These are phyloP conservation scores for Pichia sp. DNA, from an alignment of 1,139 yeast species.

Conservation along the genomic window DNA sequence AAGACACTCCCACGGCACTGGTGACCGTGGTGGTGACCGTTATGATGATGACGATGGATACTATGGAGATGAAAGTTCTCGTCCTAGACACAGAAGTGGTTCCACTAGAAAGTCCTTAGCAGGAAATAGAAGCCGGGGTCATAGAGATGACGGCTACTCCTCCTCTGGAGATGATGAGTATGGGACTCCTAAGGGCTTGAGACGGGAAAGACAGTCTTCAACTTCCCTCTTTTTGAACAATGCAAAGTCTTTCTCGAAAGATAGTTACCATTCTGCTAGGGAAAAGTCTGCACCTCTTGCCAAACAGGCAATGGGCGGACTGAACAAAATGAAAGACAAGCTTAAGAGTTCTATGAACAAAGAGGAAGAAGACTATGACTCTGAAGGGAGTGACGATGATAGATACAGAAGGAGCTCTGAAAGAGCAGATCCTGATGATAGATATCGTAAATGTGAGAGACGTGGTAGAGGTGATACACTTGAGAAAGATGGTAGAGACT, in stretches of 20 bases:
- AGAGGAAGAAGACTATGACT: conserved; percentile 6
- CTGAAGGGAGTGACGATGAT: conserved; percentile 9
- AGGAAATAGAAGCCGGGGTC: neutral
- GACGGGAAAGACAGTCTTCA: neutral
- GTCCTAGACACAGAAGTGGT: neutral
- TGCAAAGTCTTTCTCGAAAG: conserved; percentile 15
- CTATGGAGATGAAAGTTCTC: neutral
- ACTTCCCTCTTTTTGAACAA: conserved; percentile 13
- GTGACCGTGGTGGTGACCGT: neutral
- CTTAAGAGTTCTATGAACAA: conserved; percentile 7
- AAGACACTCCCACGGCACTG: neutral
- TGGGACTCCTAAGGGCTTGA: neutral
- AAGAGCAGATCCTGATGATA: neutral
- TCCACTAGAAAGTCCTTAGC: neutral
- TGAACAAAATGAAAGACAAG: conserved; percentile 16
- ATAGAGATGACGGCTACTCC: neutral
- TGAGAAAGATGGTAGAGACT: neutral
- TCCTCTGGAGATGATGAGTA: conserved; percentile 4
- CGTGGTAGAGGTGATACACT: neutral
- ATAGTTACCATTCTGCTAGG: conserved; percentile 14
- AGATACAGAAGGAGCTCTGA: conserved; percentile 7
- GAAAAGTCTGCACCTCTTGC: conserved; percentile 17
- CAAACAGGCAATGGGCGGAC: conserved; percentile 13
- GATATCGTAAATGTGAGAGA: neutral
- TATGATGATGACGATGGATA: neutral